Evolutionary conservation across 169 alveolate genomes (phyloP).

Genomic region (Theileria orientalis): DNA sequence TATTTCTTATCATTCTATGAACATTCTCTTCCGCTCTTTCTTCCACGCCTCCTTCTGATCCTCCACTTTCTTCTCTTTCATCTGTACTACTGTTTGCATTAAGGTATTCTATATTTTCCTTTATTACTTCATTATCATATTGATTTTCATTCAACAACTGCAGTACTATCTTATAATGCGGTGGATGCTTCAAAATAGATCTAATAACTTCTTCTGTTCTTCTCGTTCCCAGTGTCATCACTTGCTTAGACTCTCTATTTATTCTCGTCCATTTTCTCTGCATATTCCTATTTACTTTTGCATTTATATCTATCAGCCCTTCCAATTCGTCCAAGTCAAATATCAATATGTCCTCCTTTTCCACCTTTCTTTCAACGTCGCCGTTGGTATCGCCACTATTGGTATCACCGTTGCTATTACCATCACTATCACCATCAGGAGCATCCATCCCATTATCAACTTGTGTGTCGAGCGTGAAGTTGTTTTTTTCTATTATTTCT

Average conservation of each 20-base stretch:
- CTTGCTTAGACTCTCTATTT: background rate
- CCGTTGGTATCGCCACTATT: no score
- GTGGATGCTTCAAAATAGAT: background rate
- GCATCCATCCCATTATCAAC: no score
- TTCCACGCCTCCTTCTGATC: background rate
- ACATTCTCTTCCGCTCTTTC: no score
- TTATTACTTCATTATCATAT: background rate
- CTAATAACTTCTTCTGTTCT: background rate
- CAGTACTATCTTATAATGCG: background rate
- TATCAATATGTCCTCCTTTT: background rate
- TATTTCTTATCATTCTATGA: conserved; percentile 23
- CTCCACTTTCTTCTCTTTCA: background rate
- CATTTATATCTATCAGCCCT: background rate
- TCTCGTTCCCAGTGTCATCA: background rate
- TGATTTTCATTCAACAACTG: background rate
- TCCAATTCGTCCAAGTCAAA: background rate
- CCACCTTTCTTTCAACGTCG: background rate
- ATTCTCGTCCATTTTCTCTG: background rate
- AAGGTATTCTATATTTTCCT: background rate
- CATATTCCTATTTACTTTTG: background rate
- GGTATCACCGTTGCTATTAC: no score
- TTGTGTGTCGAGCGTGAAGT: no score
- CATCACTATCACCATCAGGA: no score
- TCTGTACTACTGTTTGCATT: background rate
- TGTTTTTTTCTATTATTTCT: background rate